Base-by-base conservation (phyloP, 306 rosid species). In the Cucumis hystrix region DNA sequence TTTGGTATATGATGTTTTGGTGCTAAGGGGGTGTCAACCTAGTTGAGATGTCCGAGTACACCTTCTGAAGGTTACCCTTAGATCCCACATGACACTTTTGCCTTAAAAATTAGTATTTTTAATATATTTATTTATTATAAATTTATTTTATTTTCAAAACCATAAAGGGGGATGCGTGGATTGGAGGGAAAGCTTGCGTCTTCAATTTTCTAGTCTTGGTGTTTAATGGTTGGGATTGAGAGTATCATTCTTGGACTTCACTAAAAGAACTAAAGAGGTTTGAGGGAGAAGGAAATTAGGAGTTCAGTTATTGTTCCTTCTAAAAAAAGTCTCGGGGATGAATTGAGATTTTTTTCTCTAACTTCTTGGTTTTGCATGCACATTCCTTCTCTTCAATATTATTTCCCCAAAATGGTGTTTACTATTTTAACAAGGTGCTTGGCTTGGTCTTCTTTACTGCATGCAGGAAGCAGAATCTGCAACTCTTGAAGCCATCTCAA, bases 391-490 rank as follows among this genome's bases (percentile, higher is more conserved):
- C 56, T 68, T 68, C 39, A 11, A 41, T 45, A 21, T 12, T 43
- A 11, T 69, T 23, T 23, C 9, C 30, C 17, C 47, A n/a, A 21
- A 40, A 41, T 3, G 30, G 14, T 16, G 37, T 49, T 47, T 49
- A 49, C 41, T 10, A 23, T 51, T 41, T 71, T 69, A 49, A 23
- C 41, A 28, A 43, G 55, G 76, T 49, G 54, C 52, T n/a, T 37
- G 41, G 54, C 16, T 64, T 76, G 67, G 37, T 58, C 33, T 15
- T 52, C 56, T 78, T 40, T 69, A 28, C 86, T 77, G 74, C 54
- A 40, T 81, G 85, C 92, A 95, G 98, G 98, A 95, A 86, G 88
- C 91, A 80, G 98, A 95, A 86, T 80, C 91, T 25, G 97, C 97
- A 60, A 92, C 96, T 64, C 96, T 95, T 68, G 98, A 95, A 86